phyloP scores from a whole-genome alignment of 768 basidiomycete species.

The Tylopilus cervinicoccineus region DNA sequence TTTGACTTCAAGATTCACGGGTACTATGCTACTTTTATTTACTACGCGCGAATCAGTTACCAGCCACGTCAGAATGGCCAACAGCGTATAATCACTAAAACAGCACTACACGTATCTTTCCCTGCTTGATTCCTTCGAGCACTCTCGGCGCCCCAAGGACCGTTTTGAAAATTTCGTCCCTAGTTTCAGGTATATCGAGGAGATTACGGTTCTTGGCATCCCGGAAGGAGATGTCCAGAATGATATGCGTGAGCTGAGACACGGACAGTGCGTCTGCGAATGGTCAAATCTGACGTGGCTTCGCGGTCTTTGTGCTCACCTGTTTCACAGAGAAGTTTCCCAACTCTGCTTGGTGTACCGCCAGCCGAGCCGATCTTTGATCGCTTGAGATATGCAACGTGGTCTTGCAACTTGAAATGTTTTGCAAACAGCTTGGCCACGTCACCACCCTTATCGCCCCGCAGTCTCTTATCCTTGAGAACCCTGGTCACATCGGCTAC shows the following conservation, averaged over 20 bases:
- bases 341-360: slow-evolving; percentile 89
- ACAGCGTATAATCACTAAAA: slow-evolving; percentile 42
- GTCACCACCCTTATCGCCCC: slow-evolving; percentile 83
- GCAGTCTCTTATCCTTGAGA: slow-evolving; percentile 62
- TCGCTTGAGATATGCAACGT: slow-evolving; percentile 74
- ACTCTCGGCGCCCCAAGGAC: slow-evolving; percentile 63
- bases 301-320: slow-evolving; percentile 38
- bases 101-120: slow-evolving; percentile 76
- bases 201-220: slow-evolving; percentile 76
- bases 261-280: slow-evolving; percentile 63
- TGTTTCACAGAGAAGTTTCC: slow-evolving; percentile 75
- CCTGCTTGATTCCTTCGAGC: slow-evolving; percentile 58
- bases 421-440: slow-evolving; percentile 95
- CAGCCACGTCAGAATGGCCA: neutral
- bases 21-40: slow-evolving; percentile 11
- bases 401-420: slow-evolving; percentile 88
- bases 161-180: slow-evolving; percentile 74
- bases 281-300: slow-evolving; percentile 3
- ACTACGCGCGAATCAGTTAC: neutral
- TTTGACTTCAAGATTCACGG: slow-evolving; percentile 62
- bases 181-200: slow-evolving; percentile 79
- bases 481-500: slow-evolving; percentile 84
- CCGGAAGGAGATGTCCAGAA: slow-evolving; percentile 69
- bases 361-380: slow-evolving; percentile 89
- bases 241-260: slow-evolving; percentile 77